Evolutionary conservation across 2,329 filamentous ascomycete genomes (phyloP), one percentile per base, ranked within the genome.

Genomic region (Ceratocystis albifundus): DNA sequence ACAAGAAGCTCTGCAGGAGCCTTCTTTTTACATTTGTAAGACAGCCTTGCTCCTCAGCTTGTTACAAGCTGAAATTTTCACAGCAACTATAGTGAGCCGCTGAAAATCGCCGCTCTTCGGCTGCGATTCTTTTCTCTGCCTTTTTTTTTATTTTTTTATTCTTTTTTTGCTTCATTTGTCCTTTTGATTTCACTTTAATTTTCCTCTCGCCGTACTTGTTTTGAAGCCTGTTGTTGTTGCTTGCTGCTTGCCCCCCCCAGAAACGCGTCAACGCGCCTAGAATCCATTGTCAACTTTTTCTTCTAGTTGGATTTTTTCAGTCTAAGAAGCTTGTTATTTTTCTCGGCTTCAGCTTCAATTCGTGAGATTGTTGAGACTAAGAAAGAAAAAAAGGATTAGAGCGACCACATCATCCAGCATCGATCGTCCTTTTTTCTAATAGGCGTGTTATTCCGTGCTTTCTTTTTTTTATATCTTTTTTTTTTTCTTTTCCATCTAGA

Each of bases 191-290:
- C 10, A 17, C 20, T 20, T 64, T 36, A 41, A 17, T 64, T 46
- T 32, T 28, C 5, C 22, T 36, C 44, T 20, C 22, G 28, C 46
- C 20, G 36, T 41, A 15, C 36, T 41, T 30, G 45, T 25, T 63
- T 32, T 36, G 8, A 36, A 36, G 55, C 55, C 36, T 41, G 36
- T 41, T 41, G 36, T 41, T 41, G 3, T 59, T 57, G 57, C 32
- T 48, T 46, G 32, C 32, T 65, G 63, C 15, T 41, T 41, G 36
- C 55, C 62, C 45, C 55, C 62, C 45, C 57, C 64, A 59, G 44
- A 67, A 41, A 68, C 67, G 67, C 67, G 67, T 68, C 57, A 61
- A 68, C 67, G 67, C 67, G 67, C 67, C 63, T 57, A 62, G 59
- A 62, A 68, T 62, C 61, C 67, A 53, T 63, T 36, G 20, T 22